These are phyloP conservation scores for Annona squamosa DNA, from an alignment of 164 flowering plant species.

Conservation along the genomic window DNA sequence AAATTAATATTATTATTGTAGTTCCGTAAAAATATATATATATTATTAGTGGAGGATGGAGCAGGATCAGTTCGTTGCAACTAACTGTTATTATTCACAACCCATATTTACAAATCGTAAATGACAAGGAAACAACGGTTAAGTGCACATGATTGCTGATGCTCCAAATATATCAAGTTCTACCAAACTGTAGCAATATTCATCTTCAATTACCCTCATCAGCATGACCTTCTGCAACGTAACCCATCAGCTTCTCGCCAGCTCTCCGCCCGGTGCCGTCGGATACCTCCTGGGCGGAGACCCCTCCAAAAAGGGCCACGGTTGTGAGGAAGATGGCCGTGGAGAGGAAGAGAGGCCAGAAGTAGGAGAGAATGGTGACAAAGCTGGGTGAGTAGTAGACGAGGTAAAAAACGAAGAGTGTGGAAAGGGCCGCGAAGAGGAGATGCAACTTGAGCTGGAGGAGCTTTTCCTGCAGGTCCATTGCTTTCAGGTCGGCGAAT, in stretches of 20 bases:
- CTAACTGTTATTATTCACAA: no score
- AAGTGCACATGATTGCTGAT: no score
- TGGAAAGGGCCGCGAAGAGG: slow-evolving; percentile 11
- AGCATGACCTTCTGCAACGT: slow-evolving; percentile 40
- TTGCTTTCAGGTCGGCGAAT: slow-evolving; percentile 8
- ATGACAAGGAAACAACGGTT: no score
- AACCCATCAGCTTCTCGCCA: slow-evolving; percentile 61
- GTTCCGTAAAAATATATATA: no score
- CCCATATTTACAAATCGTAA: no score
- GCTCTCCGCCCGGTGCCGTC: slow-evolving; percentile 35
- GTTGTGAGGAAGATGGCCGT: slow-evolving; percentile 50
- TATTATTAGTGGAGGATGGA: no score
- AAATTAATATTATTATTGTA: no score
- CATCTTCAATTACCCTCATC: not conserved
- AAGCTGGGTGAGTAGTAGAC: slow-evolving; percentile 48
- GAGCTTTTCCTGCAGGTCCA: slow-evolving; percentile 49
- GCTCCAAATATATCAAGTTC: no score
- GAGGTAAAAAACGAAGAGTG: slow-evolving; percentile 5
- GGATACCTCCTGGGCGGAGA: slow-evolving; percentile 24
- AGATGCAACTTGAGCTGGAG: slow-evolving; percentile 44
- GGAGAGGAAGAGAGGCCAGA: slow-evolving; percentile 78
- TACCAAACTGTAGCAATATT: no score
- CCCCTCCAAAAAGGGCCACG: slow-evolving; percentile 40
- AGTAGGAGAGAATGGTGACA: slow-evolving; percentile 48
- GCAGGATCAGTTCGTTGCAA: no score